Percentiles rank a stretch among this genome's conserved stretches.
Evolutionary conservation across 2,329 filamentous ascomycete genomes (phyloP).

Genomic region (Colletotrichum sp.): DNA sequence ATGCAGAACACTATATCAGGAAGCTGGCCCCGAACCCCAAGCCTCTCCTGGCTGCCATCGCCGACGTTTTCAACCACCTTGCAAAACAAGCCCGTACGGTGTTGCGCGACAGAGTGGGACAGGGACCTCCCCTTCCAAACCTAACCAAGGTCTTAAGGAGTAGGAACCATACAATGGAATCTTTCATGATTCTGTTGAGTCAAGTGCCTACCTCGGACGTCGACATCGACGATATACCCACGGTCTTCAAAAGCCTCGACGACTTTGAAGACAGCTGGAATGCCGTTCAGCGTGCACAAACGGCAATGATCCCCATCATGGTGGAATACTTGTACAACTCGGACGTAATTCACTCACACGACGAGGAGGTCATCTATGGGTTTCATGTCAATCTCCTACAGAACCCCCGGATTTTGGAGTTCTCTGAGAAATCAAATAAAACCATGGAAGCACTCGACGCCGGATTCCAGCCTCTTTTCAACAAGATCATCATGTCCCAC

Average conservation of each 20-base stretch:
- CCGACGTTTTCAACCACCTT: constrained; percentile 27
- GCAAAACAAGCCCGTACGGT: constrained; percentile 27
- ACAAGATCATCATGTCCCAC: constrained; percentile 27
- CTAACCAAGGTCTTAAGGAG: constrained; percentile 23
- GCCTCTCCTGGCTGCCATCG: constrained; percentile 27
- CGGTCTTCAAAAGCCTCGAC: constrained; percentile 25
- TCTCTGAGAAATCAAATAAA: constrained; percentile 16
- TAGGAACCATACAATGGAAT: constrained; percentile 28
- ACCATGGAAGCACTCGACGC: constrained; percentile 25
- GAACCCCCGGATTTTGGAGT: constrained; percentile 21
- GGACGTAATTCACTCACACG: background rate
- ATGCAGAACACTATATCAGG: constrained; percentile 8
- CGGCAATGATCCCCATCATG: constrained; percentile 23
- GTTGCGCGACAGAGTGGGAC: constrained; percentile 24
- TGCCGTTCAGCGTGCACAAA: constrained; percentile 16
- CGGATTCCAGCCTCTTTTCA: constrained; percentile 38
- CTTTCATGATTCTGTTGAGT: constrained; percentile 29
- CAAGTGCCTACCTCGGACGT: constrained; percentile 19
- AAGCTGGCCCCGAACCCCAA: constrained; percentile 28
- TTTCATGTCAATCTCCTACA: constrained; percentile 22
- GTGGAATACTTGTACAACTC: constrained; percentile 22
- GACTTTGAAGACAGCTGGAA: constrained; percentile 29
- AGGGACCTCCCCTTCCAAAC: constrained; percentile 27
- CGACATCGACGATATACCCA: constrained; percentile 20
- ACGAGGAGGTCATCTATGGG: constrained; percentile 13